These are phyloP conservation scores for Alisma plantagoaquatica DNA, from an alignment of 106 monocot genomes.

Conservation along the genomic window DNA sequence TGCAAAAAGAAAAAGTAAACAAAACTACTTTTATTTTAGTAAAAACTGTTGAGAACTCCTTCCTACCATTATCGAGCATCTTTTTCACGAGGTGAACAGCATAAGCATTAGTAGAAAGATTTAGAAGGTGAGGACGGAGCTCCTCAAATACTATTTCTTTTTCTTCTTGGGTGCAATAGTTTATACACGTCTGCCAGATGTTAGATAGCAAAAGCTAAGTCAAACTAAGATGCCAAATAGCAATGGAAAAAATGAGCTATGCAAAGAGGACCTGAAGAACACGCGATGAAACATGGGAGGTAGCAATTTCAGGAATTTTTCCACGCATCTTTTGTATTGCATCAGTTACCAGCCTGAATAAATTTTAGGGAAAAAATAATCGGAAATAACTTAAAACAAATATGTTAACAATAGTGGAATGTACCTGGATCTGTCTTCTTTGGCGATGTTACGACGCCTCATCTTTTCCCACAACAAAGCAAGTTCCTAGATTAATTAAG, in stretches of 20 bases:
- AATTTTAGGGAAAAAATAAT: background rate
- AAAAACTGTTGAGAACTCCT: background rate
- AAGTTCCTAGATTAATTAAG: too few relatives aligned
- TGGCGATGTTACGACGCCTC: constrained; percentile 38
- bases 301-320: constrained; percentile 72
- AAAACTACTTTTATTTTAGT: background rate
- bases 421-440: constrained; percentile 65
- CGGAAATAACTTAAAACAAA: background rate
- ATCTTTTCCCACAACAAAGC: constrained; percentile 88
- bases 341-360: constrained; percentile 62
- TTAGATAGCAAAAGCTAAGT: background rate
- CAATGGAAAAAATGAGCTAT: too few relatives aligned
- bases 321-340: constrained; percentile 67
- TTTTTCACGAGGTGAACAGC: constrained; percentile 96
- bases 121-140: constrained; percentile 73
- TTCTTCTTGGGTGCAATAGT: constrained; percentile 72
- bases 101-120: constrained; percentile 64
- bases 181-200: constrained; percentile 67
- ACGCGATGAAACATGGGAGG: constrained; percentile 85
- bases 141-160: constrained; percentile 63
- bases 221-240: background rate
- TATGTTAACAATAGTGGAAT: background rate
- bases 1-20: constrained; percentile 10
- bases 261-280: constrained; percentile 95
- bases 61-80: constrained; percentile 66